phyloP scores from a whole-genome alignment of 2,329 filamentous ascomycete genomes.

The Botrytis squamosa region DNA sequence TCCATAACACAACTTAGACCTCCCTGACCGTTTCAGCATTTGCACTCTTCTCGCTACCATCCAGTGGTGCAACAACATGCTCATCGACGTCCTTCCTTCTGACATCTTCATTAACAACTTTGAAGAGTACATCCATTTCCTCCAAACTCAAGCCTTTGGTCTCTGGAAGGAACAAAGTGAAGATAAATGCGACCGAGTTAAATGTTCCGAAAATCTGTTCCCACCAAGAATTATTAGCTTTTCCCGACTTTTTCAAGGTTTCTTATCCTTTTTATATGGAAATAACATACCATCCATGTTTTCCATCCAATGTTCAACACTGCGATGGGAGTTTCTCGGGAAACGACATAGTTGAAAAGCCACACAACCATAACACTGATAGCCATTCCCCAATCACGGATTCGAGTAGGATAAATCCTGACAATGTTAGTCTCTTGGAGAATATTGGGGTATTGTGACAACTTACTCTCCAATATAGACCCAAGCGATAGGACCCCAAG shows the following conservation, averaged over 20 bases:
- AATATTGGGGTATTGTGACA: not conserved
- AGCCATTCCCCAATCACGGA: slow-evolving; percentile 50
- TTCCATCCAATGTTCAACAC: slow-evolving; percentile 47
- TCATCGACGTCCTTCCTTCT: slow-evolving; percentile 19
- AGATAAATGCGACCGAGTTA: slow-evolving; percentile 35
- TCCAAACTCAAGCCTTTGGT: slow-evolving; percentile 27
- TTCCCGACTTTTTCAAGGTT: not conserved
- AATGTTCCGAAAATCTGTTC: slow-evolving; percentile 25
- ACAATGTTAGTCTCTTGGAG: not conserved
- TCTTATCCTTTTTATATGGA: too few relatives aligned
- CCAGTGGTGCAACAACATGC: slow-evolving; percentile 5
- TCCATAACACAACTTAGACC: not conserved
- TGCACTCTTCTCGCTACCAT: not conserved
- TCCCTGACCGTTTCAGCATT: not conserved
- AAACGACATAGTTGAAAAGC: slow-evolving; percentile 53
- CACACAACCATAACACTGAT: slow-evolving; percentile 51
- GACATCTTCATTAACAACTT: slow-evolving; percentile 20
- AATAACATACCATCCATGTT: slow-evolving; percentile 25
- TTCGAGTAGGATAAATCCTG: slow-evolving; percentile 16
- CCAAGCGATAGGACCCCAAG: slow-evolving; percentile 14
- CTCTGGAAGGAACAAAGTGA: slow-evolving; percentile 42
- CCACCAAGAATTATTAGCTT: not conserved
- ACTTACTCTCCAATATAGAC: slow-evolving; percentile 18
- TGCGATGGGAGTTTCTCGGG: slow-evolving; percentile 50
- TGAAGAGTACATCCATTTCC: slow-evolving; percentile 27